Base-by-base conservation (phyloP, 2,329 filamentous ascomycete species). In the Pseudopyrenochaeta lycopersici region DNA sequence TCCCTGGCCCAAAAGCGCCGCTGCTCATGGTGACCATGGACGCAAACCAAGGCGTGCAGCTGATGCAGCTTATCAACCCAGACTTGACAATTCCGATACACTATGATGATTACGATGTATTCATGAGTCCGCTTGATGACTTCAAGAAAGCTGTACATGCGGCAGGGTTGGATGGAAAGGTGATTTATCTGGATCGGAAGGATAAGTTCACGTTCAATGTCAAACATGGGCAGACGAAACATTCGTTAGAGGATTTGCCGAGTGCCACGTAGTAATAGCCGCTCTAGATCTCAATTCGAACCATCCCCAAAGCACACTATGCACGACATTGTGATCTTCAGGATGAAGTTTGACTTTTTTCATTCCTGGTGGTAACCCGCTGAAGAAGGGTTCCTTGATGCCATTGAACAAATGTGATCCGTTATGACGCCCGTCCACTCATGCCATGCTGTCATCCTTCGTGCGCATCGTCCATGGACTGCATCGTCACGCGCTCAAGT, bases 11-110 rank as follows among this genome's bases (percentile, higher is more conserved):
- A 0, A 78, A 79, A 4, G 63, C 86, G 68, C 85, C 85, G 39
- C 71, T 89, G 54, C 53, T 89, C 20, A 89, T 89, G 86, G 84
- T 89, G 2, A 89, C 86, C 0, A 90, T 90, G 86, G 86, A 89
- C 68, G 86, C 82, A 18, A 78, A 81, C 64, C 84, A 88, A 70
- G 86, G 86, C 0, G 60, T 89, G 23, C 74, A 87, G 72, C 68
- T 90, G 56, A 82, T 90, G 68, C 75, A 79, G 60, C 60, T 89
- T 52, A 81, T 90, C 29, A 75, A 85, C 27, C 84, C 86, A 15
- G 83, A 87, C 20, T 50, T 88, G 44, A 88, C 85, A 5, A 84
- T 90, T 39, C 86, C 86, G 3, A 64, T 71, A 4, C 58, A 67
- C 45, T 68, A 68, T 27, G 62, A 69, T 56, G 66, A 75, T 36